Percentiles rank a stretch among this genome's conserved stretches.
Evolutionary conservation across 441 rosid genomes (phyloP).

Genomic region (Euphorbia schlechtendalii): DNA sequence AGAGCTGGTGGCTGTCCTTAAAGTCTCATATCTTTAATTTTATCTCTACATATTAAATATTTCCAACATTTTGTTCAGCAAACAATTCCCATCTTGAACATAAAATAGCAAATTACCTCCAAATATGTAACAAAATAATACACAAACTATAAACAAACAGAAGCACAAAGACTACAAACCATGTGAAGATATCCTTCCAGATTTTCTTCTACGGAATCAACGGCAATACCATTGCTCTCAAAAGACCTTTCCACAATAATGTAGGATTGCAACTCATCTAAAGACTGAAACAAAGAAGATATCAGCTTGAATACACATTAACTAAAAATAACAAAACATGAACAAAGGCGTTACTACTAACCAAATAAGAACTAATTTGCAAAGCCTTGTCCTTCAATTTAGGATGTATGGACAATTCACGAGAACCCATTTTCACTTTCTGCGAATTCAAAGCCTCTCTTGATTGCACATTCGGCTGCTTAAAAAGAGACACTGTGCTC

Average conservation of each 20-base stretch:
- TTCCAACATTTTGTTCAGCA: background rate
- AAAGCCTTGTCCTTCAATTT: slow-evolving; percentile 64
- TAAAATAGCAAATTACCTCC: background rate
- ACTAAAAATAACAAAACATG: background rate
- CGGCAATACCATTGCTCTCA: slow-evolving; percentile 31
- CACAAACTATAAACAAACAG: background rate
- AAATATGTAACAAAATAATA: background rate
- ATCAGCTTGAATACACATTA: background rate
- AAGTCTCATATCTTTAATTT: background rate
- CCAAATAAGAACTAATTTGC: slow-evolving; percentile 63
- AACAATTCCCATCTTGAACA: background rate
- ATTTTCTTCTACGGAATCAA: slow-evolving; percentile 26
- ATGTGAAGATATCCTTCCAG: slow-evolving; percentile 48
- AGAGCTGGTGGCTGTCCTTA: background rate
- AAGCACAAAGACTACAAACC: slow-evolving; percentile 41
- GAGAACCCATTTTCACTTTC: slow-evolving; percentile 51
- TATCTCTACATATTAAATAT: background rate
- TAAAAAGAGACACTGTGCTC: slow-evolving; percentile 49
- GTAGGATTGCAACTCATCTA: slow-evolving; percentile 93
- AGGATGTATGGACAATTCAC: slow-evolving; percentile 47
- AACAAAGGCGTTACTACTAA: slow-evolving; percentile 21
- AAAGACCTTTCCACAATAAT: slow-evolving; percentile 67
- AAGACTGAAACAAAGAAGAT: slow-evolving; percentile 43
- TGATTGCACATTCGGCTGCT: slow-evolving; percentile 57
- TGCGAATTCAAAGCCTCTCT: slow-evolving; percentile 65